A percentile compares a stretch with the other conserved stretches of the same genome.
These are phyloP conservation scores for Trapa incisa DNA, from an alignment of 345 rosid species.

Conservation along the genomic window DNA sequence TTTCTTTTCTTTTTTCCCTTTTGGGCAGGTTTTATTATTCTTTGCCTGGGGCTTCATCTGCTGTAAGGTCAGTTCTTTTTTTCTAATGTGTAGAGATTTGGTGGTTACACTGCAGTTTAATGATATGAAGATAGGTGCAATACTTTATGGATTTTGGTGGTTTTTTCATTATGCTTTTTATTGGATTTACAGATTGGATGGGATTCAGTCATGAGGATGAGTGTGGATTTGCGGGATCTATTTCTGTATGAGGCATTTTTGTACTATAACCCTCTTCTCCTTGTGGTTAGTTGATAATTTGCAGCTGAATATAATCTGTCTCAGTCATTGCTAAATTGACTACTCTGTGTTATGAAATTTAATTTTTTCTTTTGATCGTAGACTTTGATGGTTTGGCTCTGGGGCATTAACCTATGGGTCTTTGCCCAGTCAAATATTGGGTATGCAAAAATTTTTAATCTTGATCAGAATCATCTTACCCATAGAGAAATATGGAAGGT, in stretches of 20 bases:
- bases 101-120: neutral
- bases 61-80: slow-evolving; percentile 56
- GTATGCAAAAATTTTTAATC: slow-evolving; percentile 63
- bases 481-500: slow-evolving; percentile 98
- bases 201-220: slow-evolving; percentile 94
- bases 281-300: slow-evolving; percentile 51
- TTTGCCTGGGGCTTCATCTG: slow-evolving; percentile 68
- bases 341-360: neutral
- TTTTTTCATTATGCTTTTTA: neutral
- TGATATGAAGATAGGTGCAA: neutral
- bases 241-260: slow-evolving; percentile 88
- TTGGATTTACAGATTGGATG: slow-evolving; percentile 64
- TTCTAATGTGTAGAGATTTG: neutral
- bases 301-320: neutral
- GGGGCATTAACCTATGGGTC: slow-evolving; percentile 92
- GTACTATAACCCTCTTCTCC: slow-evolving; percentile 96
- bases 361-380: slow-evolving; percentile 21
- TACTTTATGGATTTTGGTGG: neutral
- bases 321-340: neutral
- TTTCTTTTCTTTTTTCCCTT: slow-evolving; percentile 4
- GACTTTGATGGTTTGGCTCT: slow-evolving; percentile 95
- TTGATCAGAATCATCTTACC: slow-evolving; percentile 81
- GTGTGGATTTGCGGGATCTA: slow-evolving; percentile 63
- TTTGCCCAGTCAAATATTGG: slow-evolving; percentile 68
- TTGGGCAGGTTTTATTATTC: slow-evolving; percentile 64